Evolutionary conservation across 768 basidiomycete species (phyloP).

Genomic region (Pleurotus citrinopileatus): DNA sequence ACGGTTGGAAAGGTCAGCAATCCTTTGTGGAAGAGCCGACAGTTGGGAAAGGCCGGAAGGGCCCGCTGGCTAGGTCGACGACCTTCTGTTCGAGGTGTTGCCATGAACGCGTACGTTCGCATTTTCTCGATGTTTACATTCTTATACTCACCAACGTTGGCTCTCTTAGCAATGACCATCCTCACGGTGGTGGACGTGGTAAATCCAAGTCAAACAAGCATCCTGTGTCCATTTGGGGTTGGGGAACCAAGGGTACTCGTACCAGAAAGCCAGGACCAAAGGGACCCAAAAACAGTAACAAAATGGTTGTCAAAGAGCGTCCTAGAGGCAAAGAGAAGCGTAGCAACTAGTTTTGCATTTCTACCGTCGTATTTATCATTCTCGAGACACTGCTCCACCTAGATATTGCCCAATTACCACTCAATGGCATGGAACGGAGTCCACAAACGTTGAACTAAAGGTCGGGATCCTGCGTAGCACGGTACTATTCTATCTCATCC

Average conservation of each 20-base stretch:
- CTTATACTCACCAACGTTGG: slow-evolving; percentile 1
- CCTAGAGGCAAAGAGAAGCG: slow-evolving; percentile 67
- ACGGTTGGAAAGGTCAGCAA: slow-evolving; percentile 94
- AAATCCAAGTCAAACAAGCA: slow-evolving; percentile 97
- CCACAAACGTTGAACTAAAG: too few species aligned
- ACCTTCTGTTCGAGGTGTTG: slow-evolving; percentile 89
- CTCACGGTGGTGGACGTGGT: slow-evolving; percentile 97
- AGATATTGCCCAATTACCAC: too few species aligned
- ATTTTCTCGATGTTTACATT: background rate
- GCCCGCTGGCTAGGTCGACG: slow-evolving; percentile 82
- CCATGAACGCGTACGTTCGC: slow-evolving; percentile 88
- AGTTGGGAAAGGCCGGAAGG: slow-evolving; percentile 90
- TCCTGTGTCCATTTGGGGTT: slow-evolving; percentile 90
- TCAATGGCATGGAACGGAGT: too few species aligned
- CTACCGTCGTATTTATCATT: slow-evolving; percentile 10
- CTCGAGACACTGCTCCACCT: too few species aligned
- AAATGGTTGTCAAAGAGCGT: slow-evolving; percentile 83
- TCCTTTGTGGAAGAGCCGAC: slow-evolving; percentile 79
- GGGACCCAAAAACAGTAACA: slow-evolving; percentile 87
- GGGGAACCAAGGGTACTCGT: slow-evolving; percentile 88
- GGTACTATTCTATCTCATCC: too few species aligned
- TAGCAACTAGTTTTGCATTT: slow-evolving; percentile 31
- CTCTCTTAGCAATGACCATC: slow-evolving; percentile 84
- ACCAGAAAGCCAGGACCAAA: slow-evolving; percentile 92
- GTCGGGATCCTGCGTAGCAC: too few species aligned